Base-by-base conservation (phyloP, 2,329 filamentous ascomycete species). In the Colletotrichum viniferum region DNA sequence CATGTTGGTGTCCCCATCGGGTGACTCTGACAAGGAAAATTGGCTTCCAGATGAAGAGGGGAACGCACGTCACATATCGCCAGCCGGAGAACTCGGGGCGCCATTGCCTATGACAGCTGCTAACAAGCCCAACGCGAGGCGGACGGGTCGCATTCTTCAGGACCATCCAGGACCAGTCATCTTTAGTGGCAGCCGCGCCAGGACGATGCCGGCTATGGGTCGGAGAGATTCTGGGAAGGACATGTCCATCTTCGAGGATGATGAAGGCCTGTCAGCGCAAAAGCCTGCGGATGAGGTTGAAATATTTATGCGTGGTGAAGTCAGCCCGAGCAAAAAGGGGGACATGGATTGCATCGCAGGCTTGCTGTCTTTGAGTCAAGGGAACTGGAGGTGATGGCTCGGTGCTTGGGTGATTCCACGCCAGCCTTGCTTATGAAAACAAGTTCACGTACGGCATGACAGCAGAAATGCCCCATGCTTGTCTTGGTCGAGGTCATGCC, bases 21-120 rank as follows among this genome's bases (percentile, higher is more conserved):
- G 63, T 64, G 96, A 98, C 80, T 98, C 95, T 2, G 96, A 98
- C 83, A 98, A 98, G 85, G 96, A 98, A 86, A 98, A 98, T 81
- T 97, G 95, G 90, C 91, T 87, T 81, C 93, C 88, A 2, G 88
- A 87, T 77, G 87, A 88, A 77, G 87, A 88, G 56, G 87, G 84
- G 10, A 86, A 85, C 76, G 79, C 83, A 68, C 84, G 76, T 26
- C 75, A 58, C 80, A 77, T 67, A 78, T 70, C 64, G 71, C 79
- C 79, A 77, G 68, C 80, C 43, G 60, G 63, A 63, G 66, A 73
- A 55, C 9, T 77, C 64, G 82, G 83, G 67, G 85, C 84, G 30
- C 84, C 83, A 5, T 78, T 87, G 52, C 86, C 86, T 6, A 81
- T 83, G 6, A 79, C 79, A 12, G 78, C 81, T 24, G 73, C 79